phyloP scores from a whole-genome alignment of 2,329 filamentous ascomycete species.

The Colletotrichum neosansevieriae region DNA sequence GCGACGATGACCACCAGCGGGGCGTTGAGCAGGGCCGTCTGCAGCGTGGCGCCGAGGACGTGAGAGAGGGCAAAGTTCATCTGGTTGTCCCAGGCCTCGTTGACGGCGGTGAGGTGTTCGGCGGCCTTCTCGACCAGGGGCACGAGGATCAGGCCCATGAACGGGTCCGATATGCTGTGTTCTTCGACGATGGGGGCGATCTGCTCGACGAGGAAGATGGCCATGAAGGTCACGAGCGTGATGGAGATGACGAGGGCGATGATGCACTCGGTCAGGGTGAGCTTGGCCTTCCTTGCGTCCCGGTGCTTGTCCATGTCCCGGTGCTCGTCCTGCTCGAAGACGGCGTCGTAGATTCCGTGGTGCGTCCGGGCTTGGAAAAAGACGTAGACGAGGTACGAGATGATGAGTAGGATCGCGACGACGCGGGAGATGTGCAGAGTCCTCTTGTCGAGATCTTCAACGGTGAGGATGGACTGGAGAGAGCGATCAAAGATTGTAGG shows the following conservation, averaged over 20 bases:
- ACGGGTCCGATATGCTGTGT: constrained; percentile 62
- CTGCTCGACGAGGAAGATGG: constrained; percentile 78
- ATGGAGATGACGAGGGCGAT: constrained; percentile 74
- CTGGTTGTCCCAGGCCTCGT: constrained; percentile 86
- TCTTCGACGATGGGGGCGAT: constrained; percentile 70
- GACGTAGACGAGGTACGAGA: constrained; percentile 75
- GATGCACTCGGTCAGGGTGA: constrained; percentile 80
- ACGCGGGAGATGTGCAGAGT: constrained; percentile 77
- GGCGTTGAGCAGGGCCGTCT: constrained; percentile 89
- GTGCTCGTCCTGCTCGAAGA: constrained; percentile 78
- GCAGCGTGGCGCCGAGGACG: constrained; percentile 87
- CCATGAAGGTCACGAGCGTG: constrained; percentile 78
- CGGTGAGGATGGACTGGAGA: constrained; percentile 38
- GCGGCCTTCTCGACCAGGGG: constrained; percentile 88
- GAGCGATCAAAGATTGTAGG: constrained; percentile 69
- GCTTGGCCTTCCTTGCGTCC: constrained; percentile 72
- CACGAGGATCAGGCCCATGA: constrained; percentile 80
- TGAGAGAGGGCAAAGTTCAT: constrained; percentile 90
- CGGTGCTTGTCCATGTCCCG: constrained; percentile 73
- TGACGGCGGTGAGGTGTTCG: constrained; percentile 85
- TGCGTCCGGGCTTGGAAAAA: constrained; percentile 83
- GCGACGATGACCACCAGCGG: constrained; percentile 86
- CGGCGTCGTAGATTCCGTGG: constrained; percentile 80
- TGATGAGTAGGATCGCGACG: constrained; percentile 76
- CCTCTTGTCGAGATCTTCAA: constrained; percentile 59